Evolutionary conservation across 2,329 filamentous ascomycete genomes (phyloP), one percentile per base, ranked within the genome.

Genomic region (Sporothrix brasiliensis): DNA sequence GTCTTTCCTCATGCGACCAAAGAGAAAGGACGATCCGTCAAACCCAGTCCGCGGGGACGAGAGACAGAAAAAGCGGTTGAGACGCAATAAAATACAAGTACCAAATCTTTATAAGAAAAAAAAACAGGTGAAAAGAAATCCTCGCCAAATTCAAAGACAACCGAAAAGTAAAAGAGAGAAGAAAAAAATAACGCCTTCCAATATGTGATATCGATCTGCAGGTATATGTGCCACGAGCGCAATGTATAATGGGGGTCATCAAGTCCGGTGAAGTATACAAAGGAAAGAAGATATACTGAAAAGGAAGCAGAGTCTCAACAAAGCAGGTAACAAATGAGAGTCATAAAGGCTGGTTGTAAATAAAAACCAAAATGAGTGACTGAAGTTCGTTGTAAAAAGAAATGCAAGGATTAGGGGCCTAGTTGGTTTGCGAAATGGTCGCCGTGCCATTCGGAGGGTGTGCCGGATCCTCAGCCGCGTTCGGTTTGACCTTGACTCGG

Each of bases 401-500:
- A 34, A 44, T 19, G 14, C 16, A 24, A 61, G 19, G 41, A 39
- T 53, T 50, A n/a, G 19, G 13, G 47, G 11, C n/a, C 39, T 69
- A 61, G 41, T 39, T 34, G 19, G 19, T 24, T 56, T 44, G 19
- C 2, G 39, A 63, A 61, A 69, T 70, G 6, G 67, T 74, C 41
- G 78, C 78, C 16, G 81, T 82, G 50, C 77, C 75, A 72, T 81
- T 84, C 10, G 81, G 81, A 68, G 73, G 74, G 34, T 82, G 69
- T 6, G 74, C 74, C 24, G 85, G 86, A 70, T 88, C 83, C 72
- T 85, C 86, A n/a, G 85, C 85, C 19, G 86, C 84, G 75, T 89
- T 89, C 2, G 87, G 86, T 75, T 88, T 87, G 72, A 90, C 86
- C 1, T 82, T 84, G 11, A 85, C 85, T 74, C 87, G 83, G 44